These are phyloP conservation scores for Diaporthe sp. DNA, from an alignment of 2,329 filamentous ascomycete species.

Conservation along the genomic window DNA sequence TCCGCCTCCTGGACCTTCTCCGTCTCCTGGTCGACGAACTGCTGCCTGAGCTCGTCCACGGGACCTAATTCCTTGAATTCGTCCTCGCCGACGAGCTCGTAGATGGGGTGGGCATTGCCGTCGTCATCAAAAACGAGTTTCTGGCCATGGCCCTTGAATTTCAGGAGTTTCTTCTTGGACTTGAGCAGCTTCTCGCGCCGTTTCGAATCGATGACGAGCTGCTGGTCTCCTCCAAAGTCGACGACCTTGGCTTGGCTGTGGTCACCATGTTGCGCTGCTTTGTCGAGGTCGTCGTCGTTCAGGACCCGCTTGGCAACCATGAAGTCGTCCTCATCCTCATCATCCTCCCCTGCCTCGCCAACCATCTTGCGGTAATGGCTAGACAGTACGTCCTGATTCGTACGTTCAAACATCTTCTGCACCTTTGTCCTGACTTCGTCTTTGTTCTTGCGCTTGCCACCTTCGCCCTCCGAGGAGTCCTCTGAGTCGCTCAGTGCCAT, in stretches of 20 bases:
- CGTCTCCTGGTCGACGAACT: conserved; percentile 82
- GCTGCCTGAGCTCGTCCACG: conserved; percentile 78
- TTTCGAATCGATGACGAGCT: conserved; percentile 91
- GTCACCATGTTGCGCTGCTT: conserved; percentile 57
- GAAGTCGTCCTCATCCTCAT: conserved; percentile 81
- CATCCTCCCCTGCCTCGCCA: conserved; percentile 53
- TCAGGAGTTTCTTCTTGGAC: conserved; percentile 93
- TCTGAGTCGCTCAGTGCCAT: conserved; percentile 72
- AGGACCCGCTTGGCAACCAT: conserved; percentile 90
- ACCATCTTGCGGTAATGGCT: conserved; percentile 92
- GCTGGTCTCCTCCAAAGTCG: conserved; percentile 73
- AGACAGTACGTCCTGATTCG: conserved; percentile 96
- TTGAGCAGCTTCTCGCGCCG: conserved; percentile 94
- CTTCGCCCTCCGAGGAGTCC: conserved; percentile 60
- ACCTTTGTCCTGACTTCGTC: conserved; percentile 89
- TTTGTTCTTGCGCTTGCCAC: conserved; percentile 69
- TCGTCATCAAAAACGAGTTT: conserved; percentile 95
- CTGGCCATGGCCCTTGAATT: conserved; percentile 86
- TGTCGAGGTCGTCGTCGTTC: conserved; percentile 72
- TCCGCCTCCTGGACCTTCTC: conserved; percentile 80
- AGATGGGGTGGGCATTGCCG: conserved; percentile 83
- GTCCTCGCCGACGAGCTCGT: conserved; percentile 88
- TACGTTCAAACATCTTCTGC: conserved; percentile 97
- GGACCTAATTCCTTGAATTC: conserved; percentile 81
- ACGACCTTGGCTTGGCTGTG: conserved; percentile 67